Percentiles rank a stretch among this genome's conserved stretches.
These are phyloP conservation scores for Oenanthe javanica DNA, from an alignment of 140 eudicot genomes.

Conservation along the genomic window DNA sequence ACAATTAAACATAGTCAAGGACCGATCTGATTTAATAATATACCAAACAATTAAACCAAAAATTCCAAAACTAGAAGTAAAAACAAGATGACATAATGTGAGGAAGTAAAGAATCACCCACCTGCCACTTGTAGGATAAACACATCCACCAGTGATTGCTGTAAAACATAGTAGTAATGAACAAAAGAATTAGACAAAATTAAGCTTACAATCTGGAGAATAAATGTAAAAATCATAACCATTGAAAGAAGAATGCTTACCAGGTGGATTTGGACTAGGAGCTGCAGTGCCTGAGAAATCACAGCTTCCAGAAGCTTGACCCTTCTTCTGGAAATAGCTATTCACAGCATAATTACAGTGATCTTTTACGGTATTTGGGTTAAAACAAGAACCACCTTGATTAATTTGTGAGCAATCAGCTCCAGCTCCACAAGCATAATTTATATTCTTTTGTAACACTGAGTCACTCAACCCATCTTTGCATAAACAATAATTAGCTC, in stretches of 20 bases:
- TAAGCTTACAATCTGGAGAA: background rate
- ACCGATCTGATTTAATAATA: background rate
- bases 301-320: conserved; percentile 35
- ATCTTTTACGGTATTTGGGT: conserved; percentile 54
- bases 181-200: background rate
- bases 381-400: conserved; percentile 45
- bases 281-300: conserved; percentile 48
- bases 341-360: conserved; percentile 65
- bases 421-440: conserved; percentile 66
- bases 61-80: conserved; percentile 4
- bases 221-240: background rate
- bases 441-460: conserved; percentile 50
- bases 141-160: conserved; percentile 58
- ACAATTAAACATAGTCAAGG: too few species aligned
- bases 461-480: conserved; percentile 40
- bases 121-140: conserved; percentile 55
- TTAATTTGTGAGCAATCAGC: conserved; percentile 52
- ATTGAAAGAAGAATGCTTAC: conserved; percentile 13
- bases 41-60: background rate
- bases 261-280: conserved; percentile 26
- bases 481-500: conserved; percentile 53
- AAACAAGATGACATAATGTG: background rate
- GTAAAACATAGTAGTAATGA: conserved; percentile 16
- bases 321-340: conserved; percentile 45
- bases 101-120: conserved; percentile 27